These are phyloP conservation scores for Penicillium janthinellum DNA, from an alignment of 2,329 filamentous ascomycete species.

Conservation along the genomic window DNA sequence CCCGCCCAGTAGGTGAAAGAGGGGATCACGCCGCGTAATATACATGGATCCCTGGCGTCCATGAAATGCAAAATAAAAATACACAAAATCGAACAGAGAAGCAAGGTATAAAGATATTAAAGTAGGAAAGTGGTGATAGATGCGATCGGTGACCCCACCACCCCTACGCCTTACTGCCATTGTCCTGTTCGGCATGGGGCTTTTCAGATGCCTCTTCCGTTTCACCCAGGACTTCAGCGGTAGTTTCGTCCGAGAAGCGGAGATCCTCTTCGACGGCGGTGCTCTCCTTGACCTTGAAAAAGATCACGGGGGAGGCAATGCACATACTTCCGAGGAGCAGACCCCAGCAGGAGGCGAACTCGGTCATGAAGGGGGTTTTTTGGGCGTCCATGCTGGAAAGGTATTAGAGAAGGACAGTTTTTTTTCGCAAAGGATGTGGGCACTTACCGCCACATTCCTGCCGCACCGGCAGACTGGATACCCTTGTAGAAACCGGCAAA, in stretches of 20 bases:
- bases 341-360: slow-evolving; percentile 77
- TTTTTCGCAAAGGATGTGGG: neutral
- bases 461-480: slow-evolving; percentile 83
- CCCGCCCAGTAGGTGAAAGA: neutral
- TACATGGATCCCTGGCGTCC: neutral
- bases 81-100: neutral
- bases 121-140: slow-evolving; percentile 1
- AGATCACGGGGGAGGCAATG: slow-evolving; percentile 76
- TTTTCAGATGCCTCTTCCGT: slow-evolving; percentile 25
- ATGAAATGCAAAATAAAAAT: neutral
- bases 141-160: neutral
- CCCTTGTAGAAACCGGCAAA: slow-evolving; percentile 89
- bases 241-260: slow-evolving; percentile 79
- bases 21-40: slow-evolving; percentile 1
- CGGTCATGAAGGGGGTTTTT: slow-evolving; percentile 65
- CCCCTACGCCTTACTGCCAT: neutral
- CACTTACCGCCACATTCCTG: slow-evolving; percentile 53
- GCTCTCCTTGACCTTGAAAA: slow-evolving; percentile 78
- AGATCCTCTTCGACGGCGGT: slow-evolving; percentile 79
- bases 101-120: neutral
- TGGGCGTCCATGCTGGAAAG: slow-evolving; percentile 65
- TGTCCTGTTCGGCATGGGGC: slow-evolving; percentile 9
- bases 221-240: slow-evolving; percentile 63
- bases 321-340: slow-evolving; percentile 73
- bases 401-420: neutral